Evolutionary conservation across 495 filamentous ascomycete genomes (phyloP).

Genomic region (Penicillium fimorum): DNA sequence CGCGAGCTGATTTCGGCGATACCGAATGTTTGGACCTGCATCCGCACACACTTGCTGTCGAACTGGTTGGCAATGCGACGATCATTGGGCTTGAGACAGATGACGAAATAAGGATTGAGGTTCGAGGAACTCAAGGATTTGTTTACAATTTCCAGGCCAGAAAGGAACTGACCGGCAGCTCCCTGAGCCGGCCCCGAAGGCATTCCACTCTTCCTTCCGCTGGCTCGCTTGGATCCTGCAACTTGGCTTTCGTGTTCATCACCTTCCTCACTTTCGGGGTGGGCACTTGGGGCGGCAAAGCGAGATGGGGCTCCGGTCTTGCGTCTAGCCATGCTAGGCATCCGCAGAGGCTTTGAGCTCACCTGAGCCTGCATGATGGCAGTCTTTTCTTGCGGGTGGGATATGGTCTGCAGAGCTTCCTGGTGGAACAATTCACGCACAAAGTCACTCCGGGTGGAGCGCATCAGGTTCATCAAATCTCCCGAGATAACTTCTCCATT

Average conservation of each 20-base stretch:
- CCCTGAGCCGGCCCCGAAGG: conserved; percentile 65
- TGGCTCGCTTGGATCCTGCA: conserved; percentile 38
- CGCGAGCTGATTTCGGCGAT: conserved; percentile 96
- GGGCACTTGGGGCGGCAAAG: conserved; percentile 31
- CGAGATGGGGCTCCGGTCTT: conserved; percentile 54
- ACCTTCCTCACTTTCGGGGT: conserved; percentile 47
- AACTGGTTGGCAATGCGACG: conserved; percentile 97
- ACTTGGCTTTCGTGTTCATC: conserved; percentile 53
- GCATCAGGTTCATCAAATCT: conserved; percentile 93
- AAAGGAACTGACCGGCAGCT: conserved; percentile 87
- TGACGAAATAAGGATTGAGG: conserved; percentile 91
- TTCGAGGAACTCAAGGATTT: conserved; percentile 75
- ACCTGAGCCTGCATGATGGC: conserved; percentile 96
- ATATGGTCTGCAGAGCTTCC: conserved; percentile 83
- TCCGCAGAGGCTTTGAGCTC: conserved; percentile 87
- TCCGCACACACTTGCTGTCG: conserved; percentile 95
- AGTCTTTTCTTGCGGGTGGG: conserved; percentile 84
- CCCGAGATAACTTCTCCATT: conserved; percentile 95
- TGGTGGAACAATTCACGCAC: conserved; percentile 88
- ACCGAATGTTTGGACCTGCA: conserved; percentile 91
- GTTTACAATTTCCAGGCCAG: conserved; percentile 83
- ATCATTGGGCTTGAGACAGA: conserved; percentile 97
- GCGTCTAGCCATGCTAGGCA: conserved; percentile 85
- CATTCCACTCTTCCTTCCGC: conserved; percentile 40
- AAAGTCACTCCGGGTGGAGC: conserved; percentile 81